phyloP scores from a whole-genome alignment of 192 early-diverging fungal species.

The Backusella liffmaniae region DNA sequence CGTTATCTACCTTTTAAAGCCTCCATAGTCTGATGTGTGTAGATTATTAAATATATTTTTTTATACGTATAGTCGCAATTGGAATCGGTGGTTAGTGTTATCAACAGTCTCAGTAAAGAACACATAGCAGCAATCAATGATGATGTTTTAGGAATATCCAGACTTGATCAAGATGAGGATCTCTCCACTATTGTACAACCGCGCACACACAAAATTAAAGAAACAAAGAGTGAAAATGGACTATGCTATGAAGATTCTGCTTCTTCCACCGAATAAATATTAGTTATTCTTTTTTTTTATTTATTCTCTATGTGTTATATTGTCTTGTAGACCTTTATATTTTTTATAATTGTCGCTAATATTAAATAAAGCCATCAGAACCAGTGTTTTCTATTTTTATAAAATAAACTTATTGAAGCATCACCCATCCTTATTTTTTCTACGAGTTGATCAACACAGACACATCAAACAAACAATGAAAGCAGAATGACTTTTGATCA shows the following conservation, averaged over 20 bases:
- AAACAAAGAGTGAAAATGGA: background rate
- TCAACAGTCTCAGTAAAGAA: background rate
- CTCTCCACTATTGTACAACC: constrained; percentile 3
- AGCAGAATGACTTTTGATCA: no score
- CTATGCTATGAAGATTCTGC: constrained; percentile 3
- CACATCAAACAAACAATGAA: no score
- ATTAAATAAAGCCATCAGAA: no score
- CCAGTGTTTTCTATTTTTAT: no score
- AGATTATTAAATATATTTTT: background rate
- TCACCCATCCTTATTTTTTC: no score
- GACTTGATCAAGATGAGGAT: background rate
- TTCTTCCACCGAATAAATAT: background rate
- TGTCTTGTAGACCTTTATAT: no score
- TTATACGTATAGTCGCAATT: constrained; percentile 4
- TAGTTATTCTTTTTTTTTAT: background rate
- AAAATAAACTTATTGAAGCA: no score
- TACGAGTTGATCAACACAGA: no score
- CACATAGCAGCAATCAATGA: background rate
- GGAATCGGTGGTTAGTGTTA: background rate
- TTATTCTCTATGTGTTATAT: no score
- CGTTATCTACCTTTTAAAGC: background rate
- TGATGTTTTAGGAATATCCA: constrained; percentile 1
- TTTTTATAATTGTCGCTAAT: no score
- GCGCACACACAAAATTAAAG: background rate
- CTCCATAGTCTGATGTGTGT: background rate